Evolutionary conservation across 139 green algal genomes (phyloP).

Genomic region (Pseudopediastrum boryanum): DNA sequence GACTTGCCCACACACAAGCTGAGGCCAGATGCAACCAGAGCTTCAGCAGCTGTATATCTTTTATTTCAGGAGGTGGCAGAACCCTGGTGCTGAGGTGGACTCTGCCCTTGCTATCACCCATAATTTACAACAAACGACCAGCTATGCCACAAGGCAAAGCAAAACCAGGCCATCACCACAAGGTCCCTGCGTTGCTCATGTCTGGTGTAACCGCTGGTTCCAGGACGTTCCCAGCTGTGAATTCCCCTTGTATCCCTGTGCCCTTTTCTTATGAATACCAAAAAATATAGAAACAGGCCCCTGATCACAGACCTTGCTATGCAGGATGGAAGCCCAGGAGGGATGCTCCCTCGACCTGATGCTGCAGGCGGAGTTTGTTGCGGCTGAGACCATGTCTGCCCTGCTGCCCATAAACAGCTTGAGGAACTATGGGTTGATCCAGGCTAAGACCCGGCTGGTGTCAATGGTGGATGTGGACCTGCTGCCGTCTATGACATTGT

Average conservation of each 20-base stretch:
- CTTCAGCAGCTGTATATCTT: no score
- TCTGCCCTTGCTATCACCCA: no score
- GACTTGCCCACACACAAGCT: no score
- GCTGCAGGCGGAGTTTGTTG: slow-evolving; percentile 20
- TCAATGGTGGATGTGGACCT: slow-evolving; percentile 34
- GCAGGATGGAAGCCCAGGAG: neutral
- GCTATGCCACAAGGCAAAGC: neutral
- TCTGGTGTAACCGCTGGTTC: neutral
- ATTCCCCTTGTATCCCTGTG: neutral
- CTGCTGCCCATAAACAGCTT: slow-evolving; percentile 29
- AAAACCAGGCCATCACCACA: neutral
- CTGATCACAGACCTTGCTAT: neutral
- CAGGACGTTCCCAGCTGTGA: neutral
- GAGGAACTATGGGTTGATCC: slow-evolving; percentile 32
- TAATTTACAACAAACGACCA: neutral
- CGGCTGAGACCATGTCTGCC: neutral
- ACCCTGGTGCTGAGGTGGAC: no score
- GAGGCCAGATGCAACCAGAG: no score
- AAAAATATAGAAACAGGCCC: no score
- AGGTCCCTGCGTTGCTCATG: neutral
- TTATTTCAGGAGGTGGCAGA: no score
- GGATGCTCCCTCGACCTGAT: slow-evolving; percentile 22
- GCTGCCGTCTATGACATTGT: neutral
- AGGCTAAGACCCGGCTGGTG: slow-evolving; percentile 13
- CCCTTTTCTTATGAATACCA: no score